Percentiles rank a stretch among this genome's conserved stretches.
phyloP scores from a whole-genome alignment of 164 flowering plant genomes.

The Macadamia integrifolia region DNA sequence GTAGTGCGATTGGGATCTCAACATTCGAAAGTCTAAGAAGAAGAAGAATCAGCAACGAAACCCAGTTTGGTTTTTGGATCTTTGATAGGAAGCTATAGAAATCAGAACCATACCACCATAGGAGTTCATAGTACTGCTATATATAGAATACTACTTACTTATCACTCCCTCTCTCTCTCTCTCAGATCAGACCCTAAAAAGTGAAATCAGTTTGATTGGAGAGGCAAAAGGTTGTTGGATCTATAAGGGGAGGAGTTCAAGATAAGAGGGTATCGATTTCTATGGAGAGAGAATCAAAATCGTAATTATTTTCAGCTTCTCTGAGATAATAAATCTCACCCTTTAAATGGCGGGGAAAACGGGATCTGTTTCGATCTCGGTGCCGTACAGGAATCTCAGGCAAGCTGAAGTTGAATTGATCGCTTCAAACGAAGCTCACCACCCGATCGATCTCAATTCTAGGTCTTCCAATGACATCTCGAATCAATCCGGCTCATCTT shows the following conservation, averaged over 20 bases:
- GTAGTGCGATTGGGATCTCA: too few relatives aligned
- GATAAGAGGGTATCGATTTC: background rate
- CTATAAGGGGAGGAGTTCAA: too few relatives aligned
- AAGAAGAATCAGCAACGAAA: too few relatives aligned
- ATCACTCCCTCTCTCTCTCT: background rate
- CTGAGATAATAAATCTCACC: background rate
- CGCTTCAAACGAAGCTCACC: constrained; percentile 26
- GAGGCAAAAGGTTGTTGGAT: too few relatives aligned
- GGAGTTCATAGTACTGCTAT: background rate
- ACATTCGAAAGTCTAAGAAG: too few relatives aligned
- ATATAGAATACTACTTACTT: background rate
- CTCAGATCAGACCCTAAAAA: too few relatives aligned
- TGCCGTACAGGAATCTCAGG: constrained; percentile 68
- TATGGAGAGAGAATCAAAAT: constrained; percentile 8
- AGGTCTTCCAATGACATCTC: constrained; percentile 19
- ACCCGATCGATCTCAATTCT: constrained; percentile 27
- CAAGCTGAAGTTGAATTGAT: constrained; percentile 60
- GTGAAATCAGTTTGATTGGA: too few relatives aligned
- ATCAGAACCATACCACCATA: background rate
- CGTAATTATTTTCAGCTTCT: background rate
- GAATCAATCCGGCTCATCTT: constrained; percentile 12
- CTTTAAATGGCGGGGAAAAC: constrained; percentile 27
- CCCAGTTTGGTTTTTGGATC: too few relatives aligned
- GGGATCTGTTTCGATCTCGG: constrained; percentile 55
- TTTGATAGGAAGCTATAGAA: too few relatives aligned